Evolutionary conservation across 1,139 yeast species (phyloP), one percentile per base, ranked within the genome.

Genomic region (Yamadazyma atlantica): DNA sequence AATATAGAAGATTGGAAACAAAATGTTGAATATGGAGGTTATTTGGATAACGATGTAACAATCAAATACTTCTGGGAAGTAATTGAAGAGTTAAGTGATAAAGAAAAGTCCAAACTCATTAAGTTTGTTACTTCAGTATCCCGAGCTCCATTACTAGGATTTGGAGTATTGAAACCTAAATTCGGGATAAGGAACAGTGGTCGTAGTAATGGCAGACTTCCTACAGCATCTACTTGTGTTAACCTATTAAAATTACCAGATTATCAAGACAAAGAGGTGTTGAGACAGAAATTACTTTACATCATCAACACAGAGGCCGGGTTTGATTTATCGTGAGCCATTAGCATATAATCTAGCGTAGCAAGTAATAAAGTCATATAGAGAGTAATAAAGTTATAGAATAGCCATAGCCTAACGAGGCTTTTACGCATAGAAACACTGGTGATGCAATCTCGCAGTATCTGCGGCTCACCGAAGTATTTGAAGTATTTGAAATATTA

Each of bases 151-250:
- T 66, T 92, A 26, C 69, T 87, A 21, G 99, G 99, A 1, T 92
- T 92, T 57, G 69, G 73, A 3, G 78, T 81, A 6, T 67, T 94
- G 36, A 64, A 64, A 26, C 98, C 99, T 0, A 70, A 69, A 40
- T 89, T 92, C 63, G 95, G 95, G 1, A 85, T 92, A 33, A 62
- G 88, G 34, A 80, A 81, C 50, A 75, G 84, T 1, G 95, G 96
- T 0, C 67, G 70, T 22, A 71, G 72, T 6, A 34, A 36, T 4
- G 50, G 49, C 3, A 66, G 95, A 30, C 66, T 92, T 32, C 98
- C 98, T 0, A 88, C 97, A 0, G 86, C 97, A 0, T 80, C 96
- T 0, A 92, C 99, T 0, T 92, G 98, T 67, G 88, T 89, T 19
- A 94, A 92, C 55, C 60, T 92, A 42, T 66, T 92, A 43, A 89